Percentiles rank a stretch among this genome's conserved stretches.
Conservation (phyloP, 352 stramenopile species). For the Globisporangium spinosum region DNA sequence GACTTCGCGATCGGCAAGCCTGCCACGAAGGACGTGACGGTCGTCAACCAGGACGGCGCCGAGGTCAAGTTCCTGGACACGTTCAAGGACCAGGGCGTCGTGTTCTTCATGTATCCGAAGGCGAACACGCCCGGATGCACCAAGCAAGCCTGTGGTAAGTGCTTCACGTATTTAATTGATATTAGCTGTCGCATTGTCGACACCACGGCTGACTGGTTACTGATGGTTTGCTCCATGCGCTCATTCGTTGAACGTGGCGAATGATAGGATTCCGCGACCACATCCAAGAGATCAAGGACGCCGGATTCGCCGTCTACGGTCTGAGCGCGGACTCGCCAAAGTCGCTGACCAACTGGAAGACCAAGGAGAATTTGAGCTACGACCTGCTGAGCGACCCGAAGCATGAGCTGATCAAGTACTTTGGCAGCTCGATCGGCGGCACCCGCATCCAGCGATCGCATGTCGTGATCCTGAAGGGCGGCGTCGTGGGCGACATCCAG, state of each 20-base stretch:
- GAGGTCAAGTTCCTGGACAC: slow-evolving; percentile 58
- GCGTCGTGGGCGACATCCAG: slow-evolving; percentile 77
- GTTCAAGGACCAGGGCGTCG: slow-evolving; percentile 71
- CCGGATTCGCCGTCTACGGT: slow-evolving; percentile 77
- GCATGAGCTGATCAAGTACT: slow-evolving; percentile 84
- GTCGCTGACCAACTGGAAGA: slow-evolving; percentile 72
- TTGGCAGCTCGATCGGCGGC: slow-evolving; percentile 76
- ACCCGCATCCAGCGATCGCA: slow-evolving; percentile 84
- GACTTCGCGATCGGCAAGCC: slow-evolving; percentile 38
- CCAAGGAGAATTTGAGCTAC: slow-evolving; percentile 71
- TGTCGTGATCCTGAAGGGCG: slow-evolving; percentile 75
- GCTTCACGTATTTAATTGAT: not conserved
- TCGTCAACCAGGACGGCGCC: slow-evolving; percentile 68
- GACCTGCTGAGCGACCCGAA: slow-evolving; percentile 80
- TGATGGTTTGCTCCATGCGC: not conserved
- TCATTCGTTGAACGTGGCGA: not conserved
- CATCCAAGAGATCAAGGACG: slow-evolving; percentile 75
- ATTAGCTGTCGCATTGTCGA: not conserved
- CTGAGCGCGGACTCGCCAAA: slow-evolving; percentile 76
- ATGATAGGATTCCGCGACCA: slow-evolving; percentile 74
- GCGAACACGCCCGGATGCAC: slow-evolving; percentile 86
- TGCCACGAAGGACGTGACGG: slow-evolving; percentile 58
- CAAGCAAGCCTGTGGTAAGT: slow-evolving; percentile 79
- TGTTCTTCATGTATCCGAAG: slow-evolving; percentile 89
- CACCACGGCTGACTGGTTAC: slow-evolving; percentile 3